A percentile compares a stretch with the other conserved stretches of the same genome.
phyloP scores from a whole-genome alignment of 257 asterid genomes.

The Marsdenia floribunda region DNA sequence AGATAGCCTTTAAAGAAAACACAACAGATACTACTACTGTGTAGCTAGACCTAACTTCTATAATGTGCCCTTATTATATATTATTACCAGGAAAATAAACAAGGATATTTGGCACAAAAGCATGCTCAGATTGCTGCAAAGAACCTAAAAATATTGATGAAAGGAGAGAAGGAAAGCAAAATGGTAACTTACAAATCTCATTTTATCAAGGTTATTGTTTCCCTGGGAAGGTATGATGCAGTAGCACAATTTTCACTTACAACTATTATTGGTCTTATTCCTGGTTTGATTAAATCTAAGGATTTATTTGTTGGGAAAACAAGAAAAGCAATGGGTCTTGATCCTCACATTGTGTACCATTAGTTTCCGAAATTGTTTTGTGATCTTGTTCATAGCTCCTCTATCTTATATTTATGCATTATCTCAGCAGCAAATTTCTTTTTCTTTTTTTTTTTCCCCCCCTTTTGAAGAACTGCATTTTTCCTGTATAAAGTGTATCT shows the following conservation, averaged over 20 bases:
- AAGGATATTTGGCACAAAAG: conserved; percentile 66
- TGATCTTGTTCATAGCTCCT: neutral
- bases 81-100: conserved; percentile 52
- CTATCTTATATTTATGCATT: neutral
- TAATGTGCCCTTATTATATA: neutral
- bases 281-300: conserved; percentile 77
- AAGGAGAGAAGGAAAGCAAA: conserved; percentile 57
- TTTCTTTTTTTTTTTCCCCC: too few relatives aligned
- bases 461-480: neutral
- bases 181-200: conserved; percentile 57
- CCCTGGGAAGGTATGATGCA: conserved; percentile 77
- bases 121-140: conserved; percentile 59
- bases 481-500: neutral
- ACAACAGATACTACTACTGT: neutral
- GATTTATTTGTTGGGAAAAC: conserved; percentile 75
- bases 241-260: conserved; percentile 73
- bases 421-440: neutral
- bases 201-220: conserved; percentile 46
- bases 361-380: conserved; percentile 12
- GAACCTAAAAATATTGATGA: conserved; percentile 51
- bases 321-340: conserved; percentile 67
- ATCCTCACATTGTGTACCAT: conserved; percentile 34
- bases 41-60: neutral
- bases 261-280: conserved; percentile 59
- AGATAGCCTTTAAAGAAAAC: neutral